phyloP scores from a whole-genome alignment of 768 basidiomycete species.

The Auricularia heimuer region DNA sequence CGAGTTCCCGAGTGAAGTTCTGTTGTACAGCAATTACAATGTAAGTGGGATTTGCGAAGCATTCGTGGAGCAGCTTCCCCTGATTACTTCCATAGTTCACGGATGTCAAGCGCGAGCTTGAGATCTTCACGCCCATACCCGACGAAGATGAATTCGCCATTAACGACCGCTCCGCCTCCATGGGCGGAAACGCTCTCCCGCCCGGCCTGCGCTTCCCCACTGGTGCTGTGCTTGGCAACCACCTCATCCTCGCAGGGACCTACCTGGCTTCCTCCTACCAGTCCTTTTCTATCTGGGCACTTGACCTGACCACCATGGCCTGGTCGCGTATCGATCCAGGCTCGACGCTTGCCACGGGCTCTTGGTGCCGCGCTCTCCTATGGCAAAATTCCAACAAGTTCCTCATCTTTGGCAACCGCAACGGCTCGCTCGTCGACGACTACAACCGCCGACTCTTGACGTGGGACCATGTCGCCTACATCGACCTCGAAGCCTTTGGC shows the following conservation, averaged over 20 bases:
- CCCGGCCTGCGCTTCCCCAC: constrained; percentile 95
- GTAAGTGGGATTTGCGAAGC: constrained; percentile 32
- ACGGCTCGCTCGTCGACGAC: constrained; percentile 83
- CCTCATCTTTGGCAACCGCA: constrained; percentile 82
- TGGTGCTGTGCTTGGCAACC: constrained; percentile 81
- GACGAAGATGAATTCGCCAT: constrained; percentile 61
- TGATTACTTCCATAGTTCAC: constrained; percentile 49
- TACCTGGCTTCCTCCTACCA: constrained; percentile 92
- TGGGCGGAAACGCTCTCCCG: constrained; percentile 76
- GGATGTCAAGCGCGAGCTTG: constrained; percentile 90
- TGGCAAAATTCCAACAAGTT: constrained; percentile 74
- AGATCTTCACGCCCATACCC: constrained; percentile 77
- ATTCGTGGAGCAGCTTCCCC: constrained; percentile 8
- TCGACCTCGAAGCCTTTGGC: constrained; percentile 90
- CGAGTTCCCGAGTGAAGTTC: constrained; percentile 77
- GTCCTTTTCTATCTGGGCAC: constrained; percentile 93
- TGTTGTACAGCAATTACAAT: constrained; percentile 94
- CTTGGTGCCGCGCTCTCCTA: constrained; percentile 89
- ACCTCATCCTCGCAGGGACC: constrained; percentile 90
- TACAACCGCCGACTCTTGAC: constrained; percentile 84
- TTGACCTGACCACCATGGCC: constrained; percentile 72
- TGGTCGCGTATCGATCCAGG: constrained; percentile 89
- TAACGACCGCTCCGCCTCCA: constrained; percentile 67
- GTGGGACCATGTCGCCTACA: constrained; percentile 86
- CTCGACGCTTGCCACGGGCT: constrained; percentile 73